Base-by-base conservation (phyloP, 305 asterid genomes). In the Solanum hybrid region DNA sequence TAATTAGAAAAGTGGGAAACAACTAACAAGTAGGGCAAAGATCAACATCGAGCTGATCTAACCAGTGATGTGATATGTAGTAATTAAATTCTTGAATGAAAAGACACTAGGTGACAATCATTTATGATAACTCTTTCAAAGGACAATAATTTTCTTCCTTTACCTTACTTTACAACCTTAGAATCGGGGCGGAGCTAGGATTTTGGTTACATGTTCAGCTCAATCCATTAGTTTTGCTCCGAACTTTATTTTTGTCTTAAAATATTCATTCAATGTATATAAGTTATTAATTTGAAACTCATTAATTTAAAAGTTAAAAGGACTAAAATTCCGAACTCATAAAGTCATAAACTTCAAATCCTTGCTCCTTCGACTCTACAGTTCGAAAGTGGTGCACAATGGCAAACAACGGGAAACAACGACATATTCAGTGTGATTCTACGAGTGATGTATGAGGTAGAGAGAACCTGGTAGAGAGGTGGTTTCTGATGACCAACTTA, bases 1-100 rank as follows among this genome's bases (percentile, higher is more conserved):
- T 46, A 71, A 22, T 36, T 61, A 77, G 78, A 84, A 57, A 33
- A 78, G 91, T 64, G 42, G 92, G 89, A 78, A 91, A 78, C 92
- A 91, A 91, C 40, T 89, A 91, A 78, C 91, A 91, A 91, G 84
- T 89, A 79, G 92, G 75, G 86, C 86, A 91, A 89, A 86, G 42
- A 76, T 61, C 42, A 64, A 87, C 34, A 24, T 36, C 64, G 16
- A 75, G 89, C 14, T 88, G 87, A 64, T 39, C 46, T 89, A 86
- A 67, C 28, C 75, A 22, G 61, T 64, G 91, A 91, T 89, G 91
- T 89, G 92, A 86, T 89, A 61, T 12, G 89, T 71, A 78, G 88
- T 86, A 78, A 78, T 78, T 35, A 89, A n/a, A n/a, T n/a, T n/a
- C n/a, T n/a, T n/a, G 1, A 29, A 29, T 29, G 31, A 29, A 29